These are phyloP conservation scores for Domatiomyces catenatus DNA, from an alignment of 2,329 filamentous ascomycete species.

Conservation along the genomic window DNA sequence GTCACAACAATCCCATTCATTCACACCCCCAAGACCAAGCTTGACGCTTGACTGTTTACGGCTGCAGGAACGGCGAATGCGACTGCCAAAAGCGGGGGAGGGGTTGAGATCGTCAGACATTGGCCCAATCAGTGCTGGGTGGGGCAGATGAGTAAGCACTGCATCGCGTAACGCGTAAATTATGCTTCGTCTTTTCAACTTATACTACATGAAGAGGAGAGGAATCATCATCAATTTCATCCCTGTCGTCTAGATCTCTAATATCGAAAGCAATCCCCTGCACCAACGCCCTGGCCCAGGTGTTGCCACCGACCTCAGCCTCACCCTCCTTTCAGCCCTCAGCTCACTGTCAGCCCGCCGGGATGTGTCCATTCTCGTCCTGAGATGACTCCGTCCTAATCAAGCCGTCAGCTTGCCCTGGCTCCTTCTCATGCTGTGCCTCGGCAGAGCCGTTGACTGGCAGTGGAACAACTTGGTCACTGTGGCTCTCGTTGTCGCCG, in stretches of 20 bases:
- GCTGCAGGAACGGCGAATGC: neutral
- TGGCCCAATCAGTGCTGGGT: neutral
- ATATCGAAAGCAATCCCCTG: neutral
- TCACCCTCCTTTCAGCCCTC: neutral
- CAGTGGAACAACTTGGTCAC: neutral
- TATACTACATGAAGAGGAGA: neutral
- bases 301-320: too few species aligned
- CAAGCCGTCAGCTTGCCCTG: neutral
- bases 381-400: neutral
- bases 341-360: neutral
- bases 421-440: neutral
- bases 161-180: too few species aligned
- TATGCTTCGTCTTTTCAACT: too few species aligned
- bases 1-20: neutral
- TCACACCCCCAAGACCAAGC: neutral
- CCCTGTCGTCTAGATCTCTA: neutral
- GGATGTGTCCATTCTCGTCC: neutral
- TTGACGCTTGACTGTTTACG: neutral
- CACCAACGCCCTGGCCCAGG: neutral
- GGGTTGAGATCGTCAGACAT: neutral
- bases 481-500: neutral
- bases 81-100: neutral
- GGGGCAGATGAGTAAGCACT: too few species aligned
- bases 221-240: neutral
- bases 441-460: neutral